Percentiles rank a stretch among this genome's conserved stretches.
These are phyloP conservation scores for Xylaria sp. DNA, from an alignment of 2,329 filamentous ascomycete genomes.

Conservation along the genomic window DNA sequence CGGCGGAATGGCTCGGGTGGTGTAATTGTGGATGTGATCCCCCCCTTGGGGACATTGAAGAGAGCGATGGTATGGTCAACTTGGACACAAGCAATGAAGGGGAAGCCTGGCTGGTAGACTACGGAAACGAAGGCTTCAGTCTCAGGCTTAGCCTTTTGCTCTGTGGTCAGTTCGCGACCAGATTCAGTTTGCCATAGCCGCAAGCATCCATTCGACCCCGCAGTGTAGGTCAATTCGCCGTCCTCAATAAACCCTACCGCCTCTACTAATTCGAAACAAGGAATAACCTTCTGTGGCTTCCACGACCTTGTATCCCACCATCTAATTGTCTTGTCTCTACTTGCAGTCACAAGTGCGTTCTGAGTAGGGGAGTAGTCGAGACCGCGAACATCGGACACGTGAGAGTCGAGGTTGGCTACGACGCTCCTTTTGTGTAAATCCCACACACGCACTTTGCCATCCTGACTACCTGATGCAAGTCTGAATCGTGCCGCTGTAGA, in stretches of 20 bases:
- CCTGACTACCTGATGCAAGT: slow-evolving; percentile 89
- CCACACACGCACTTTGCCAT: slow-evolving; percentile 91
- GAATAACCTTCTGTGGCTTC: slow-evolving; percentile 81
- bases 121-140: slow-evolving; percentile 73
- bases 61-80: slow-evolving; percentile 87
- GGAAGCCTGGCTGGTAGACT: slow-evolving; percentile 67
- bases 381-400: slow-evolving; percentile 91
- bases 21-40: slow-evolving; percentile 43
- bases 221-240: slow-evolving; percentile 78
- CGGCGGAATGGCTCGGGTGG: slow-evolving; percentile 66
- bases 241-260: slow-evolving; percentile 77
- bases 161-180: slow-evolving; percentile 78
- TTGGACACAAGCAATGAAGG: slow-evolving; percentile 81
- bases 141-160: slow-evolving; percentile 67
- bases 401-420: slow-evolving; percentile 81
- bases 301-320: slow-evolving; percentile 89
- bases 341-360: slow-evolving; percentile 79
- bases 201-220: slow-evolving; percentile 80
- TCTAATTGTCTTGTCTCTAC: slow-evolving; percentile 92
- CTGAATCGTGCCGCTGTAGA: slow-evolving; percentile 65
- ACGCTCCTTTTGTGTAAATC: slow-evolving; percentile 84
- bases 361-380: slow-evolving; percentile 80
- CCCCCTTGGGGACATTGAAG: slow-evolving; percentile 59
- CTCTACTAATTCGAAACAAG: slow-evolving; percentile 85
- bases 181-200: slow-evolving; percentile 82